Conservation (phyloP, 768 basidiomycete genomes). For the Fomitopsis serialis region DNA sequence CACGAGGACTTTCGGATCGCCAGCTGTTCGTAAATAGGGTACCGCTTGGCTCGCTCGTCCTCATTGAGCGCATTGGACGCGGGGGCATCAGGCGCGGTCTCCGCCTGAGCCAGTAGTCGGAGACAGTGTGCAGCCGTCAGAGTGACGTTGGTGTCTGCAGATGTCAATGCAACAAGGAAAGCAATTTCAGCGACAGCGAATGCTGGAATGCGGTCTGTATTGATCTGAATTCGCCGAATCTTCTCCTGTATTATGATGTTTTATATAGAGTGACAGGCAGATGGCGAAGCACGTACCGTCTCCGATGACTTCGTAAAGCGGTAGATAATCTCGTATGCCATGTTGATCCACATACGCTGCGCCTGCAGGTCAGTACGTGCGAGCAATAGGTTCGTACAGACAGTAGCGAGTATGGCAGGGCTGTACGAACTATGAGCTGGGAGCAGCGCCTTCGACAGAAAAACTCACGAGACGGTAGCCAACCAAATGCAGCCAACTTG, state of each 20-base stretch:
- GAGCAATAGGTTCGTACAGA: conserved; percentile 52
- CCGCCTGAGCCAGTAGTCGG: conserved; percentile 61
- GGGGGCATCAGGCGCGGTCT: conserved; percentile 56
- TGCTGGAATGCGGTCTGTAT: conserved; percentile 50
- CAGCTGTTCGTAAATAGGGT: conserved; percentile 71
- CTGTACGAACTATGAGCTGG: conserved; percentile 5
- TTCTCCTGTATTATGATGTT: conserved; percentile 24
- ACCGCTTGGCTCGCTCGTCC: conserved; percentile 61
- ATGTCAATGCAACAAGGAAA: conserved; percentile 65
- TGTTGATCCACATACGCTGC: conserved; percentile 66
- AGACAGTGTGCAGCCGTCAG: conserved; percentile 64
- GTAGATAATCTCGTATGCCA: conserved; percentile 55
- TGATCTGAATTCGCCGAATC: conserved; percentile 44
- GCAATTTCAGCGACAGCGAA: conserved; percentile 70
- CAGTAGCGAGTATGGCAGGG: conserved; percentile 34
- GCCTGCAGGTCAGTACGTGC: conserved; percentile 54
- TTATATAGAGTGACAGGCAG: background rate
- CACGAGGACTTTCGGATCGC: conserved; percentile 65
- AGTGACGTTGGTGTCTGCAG: conserved; percentile 61
- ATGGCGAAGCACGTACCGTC: background rate
- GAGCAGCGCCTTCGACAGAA: background rate
- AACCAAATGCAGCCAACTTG: conserved; percentile 32
- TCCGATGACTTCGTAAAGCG: conserved; percentile 42
- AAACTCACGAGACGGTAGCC: conserved; percentile 4
- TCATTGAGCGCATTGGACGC: conserved; percentile 44